These are phyloP conservation scores for Russula brevipes DNA, from an alignment of 768 basidiomycete genomes.

Conservation along the genomic window DNA sequence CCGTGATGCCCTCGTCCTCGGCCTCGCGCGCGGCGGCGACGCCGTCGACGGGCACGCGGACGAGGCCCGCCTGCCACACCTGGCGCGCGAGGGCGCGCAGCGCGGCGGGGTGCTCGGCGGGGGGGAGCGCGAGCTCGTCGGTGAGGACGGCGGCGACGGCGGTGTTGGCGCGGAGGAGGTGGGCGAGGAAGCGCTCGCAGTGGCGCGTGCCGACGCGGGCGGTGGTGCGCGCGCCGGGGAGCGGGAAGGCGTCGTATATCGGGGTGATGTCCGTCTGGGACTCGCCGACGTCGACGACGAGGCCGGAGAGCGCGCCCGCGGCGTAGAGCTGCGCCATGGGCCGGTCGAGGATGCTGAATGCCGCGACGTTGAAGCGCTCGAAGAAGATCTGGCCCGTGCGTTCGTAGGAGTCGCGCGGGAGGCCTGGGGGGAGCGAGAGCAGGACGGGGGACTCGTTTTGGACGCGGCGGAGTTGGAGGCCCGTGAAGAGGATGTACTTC, in stretches of 20 bases:
- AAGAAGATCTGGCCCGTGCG: conserved; percentile 81
- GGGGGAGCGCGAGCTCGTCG: conserved; percentile 44
- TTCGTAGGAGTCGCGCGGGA: conserved; percentile 65
- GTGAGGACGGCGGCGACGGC: conserved; percentile 54
- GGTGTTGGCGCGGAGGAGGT: conserved; percentile 65
- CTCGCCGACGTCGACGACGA: conserved; percentile 78
- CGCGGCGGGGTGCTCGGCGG: conserved; percentile 33
- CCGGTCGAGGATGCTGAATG: conserved; percentile 73
- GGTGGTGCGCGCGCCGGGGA: conserved; percentile 49
- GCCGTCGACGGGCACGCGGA: conserved; percentile 71
- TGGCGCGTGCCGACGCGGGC: conserved; percentile 63
- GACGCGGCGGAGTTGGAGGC: conserved; percentile 67
- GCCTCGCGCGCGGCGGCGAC: conserved; percentile 36
- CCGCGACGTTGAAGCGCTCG: conserved; percentile 87
- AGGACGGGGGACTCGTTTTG: conserved; percentile 88
- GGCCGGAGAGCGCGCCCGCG: conserved; percentile 60
- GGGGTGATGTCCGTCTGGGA: conserved; percentile 73
- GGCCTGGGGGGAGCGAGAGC: conserved; percentile 59
- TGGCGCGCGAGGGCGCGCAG: conserved; percentile 62
- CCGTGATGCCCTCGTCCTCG: conserved; percentile 83
- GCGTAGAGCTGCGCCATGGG: conserved; percentile 83
- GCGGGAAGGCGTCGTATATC: conserved; percentile 66
- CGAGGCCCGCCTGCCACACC: conserved; percentile 58
- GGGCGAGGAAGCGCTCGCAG: conserved; percentile 72
- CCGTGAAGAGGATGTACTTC: conserved; percentile 78